Conservation (phyloP, 768 basidiomycete genomes). For the Sarcomyxa edulis region DNA sequence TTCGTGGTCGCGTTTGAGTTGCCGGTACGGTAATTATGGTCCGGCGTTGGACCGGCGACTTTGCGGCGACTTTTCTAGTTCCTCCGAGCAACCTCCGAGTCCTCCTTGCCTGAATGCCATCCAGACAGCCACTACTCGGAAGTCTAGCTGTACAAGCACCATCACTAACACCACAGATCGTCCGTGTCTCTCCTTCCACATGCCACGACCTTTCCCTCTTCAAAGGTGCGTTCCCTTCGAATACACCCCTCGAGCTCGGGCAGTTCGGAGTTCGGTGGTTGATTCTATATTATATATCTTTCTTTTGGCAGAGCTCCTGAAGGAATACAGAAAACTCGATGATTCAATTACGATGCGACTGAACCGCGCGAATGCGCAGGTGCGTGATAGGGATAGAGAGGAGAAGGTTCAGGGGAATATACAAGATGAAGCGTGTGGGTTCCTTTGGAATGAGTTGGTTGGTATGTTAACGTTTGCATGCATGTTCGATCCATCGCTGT, state of each 20-base stretch:
- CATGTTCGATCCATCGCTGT: conserved; percentile 10
- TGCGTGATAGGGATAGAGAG: conserved; percentile 67
- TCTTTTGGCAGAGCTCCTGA: conserved; percentile 58
- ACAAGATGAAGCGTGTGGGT: conserved; percentile 71
- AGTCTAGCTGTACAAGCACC: conserved; percentile 69
- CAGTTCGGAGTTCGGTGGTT: neutral
- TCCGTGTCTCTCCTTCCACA: conserved; percentile 70
- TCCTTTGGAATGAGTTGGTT: conserved; percentile 75
- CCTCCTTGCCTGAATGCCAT: conserved; percentile 23
- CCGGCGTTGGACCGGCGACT: no score
- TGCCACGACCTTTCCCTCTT: conserved; percentile 74
- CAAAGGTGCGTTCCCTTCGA: no score
- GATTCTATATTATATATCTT: no score
- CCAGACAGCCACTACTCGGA: conserved; percentile 47
- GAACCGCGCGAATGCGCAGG: conserved; percentile 72
- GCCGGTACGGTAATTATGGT: no score
- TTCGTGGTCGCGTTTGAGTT: no score
- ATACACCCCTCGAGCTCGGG: conserved; percentile 9
- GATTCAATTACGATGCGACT: conserved; percentile 77
- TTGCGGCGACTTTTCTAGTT: no score
- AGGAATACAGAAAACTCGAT: conserved; percentile 77
- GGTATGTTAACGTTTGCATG: conserved; percentile 41
- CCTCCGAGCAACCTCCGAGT: neutral
- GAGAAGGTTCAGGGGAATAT: conserved; percentile 40
- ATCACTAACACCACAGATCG: conserved; percentile 48